A percentile compares a stretch with the other conserved stretches of the same genome.
Evolutionary conservation across 129 eudicot genomes (phyloP).

Genomic region (Tagetes erecta): DNA sequence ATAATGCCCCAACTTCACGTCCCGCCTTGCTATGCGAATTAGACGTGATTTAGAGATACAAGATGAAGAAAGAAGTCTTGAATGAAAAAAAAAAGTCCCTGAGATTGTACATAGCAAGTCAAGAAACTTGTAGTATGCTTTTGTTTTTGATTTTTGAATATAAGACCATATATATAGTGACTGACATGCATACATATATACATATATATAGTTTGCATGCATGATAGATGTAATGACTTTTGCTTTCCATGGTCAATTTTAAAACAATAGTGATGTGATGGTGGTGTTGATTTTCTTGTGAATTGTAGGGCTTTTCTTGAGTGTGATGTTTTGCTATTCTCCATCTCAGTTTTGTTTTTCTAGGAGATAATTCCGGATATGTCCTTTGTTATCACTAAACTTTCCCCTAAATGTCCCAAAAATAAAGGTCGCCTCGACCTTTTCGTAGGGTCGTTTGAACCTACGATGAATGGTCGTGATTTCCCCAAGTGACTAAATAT

Average conservation of each 20-base stretch:
- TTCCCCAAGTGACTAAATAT: too few species aligned
- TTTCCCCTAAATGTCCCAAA: too few species aligned
- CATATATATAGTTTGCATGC: background rate
- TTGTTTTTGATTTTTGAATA: background rate
- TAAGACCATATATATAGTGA: background rate
- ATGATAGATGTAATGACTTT: background rate
- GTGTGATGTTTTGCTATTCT: background rate
- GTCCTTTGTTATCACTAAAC: too few species aligned
- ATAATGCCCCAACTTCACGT: constrained; percentile 28
- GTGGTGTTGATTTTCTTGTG: background rate
- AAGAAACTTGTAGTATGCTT: background rate
- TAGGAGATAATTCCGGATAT: too few species aligned
- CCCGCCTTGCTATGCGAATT: background rate
- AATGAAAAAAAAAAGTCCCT: constrained; percentile 5
- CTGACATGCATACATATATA: too few species aligned
- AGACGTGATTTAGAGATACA: background rate
- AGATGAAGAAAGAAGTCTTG: background rate
- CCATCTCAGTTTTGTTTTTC: background rate
- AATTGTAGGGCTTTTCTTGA: background rate
- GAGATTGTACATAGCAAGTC: constrained; percentile 2
- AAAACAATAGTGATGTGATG: background rate
- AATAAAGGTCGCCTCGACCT: too few species aligned
- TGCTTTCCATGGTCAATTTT: background rate
- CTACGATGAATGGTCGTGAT: too few species aligned
- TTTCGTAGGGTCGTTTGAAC: too few species aligned